Conservation (phyloP, 2,329 filamentous ascomycete genomes). For the Aphanocladium album region DNA sequence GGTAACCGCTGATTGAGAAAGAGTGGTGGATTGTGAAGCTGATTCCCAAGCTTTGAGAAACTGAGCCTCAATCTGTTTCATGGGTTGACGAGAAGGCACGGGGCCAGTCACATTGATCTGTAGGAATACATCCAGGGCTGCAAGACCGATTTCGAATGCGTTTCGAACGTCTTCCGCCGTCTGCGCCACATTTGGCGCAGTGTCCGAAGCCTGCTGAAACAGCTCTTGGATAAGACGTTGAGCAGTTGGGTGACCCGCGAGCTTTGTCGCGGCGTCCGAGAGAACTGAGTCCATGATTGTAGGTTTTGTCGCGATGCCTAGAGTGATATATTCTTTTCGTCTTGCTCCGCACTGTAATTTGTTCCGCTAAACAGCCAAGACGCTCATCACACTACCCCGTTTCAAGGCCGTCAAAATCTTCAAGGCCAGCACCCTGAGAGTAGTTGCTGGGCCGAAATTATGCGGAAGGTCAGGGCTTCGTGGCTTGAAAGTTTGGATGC, state of each 20-base stretch:
- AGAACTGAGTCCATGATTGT: background rate
- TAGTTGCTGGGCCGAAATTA: background rate
- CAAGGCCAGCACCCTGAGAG: background rate
- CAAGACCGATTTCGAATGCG: slow-evolving; percentile 27
- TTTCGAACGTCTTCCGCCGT: background rate
- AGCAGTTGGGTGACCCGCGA: slow-evolving; percentile 1
- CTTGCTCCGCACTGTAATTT: background rate
- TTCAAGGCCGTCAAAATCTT: slow-evolving; percentile 6
- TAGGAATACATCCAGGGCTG: slow-evolving; percentile 43
- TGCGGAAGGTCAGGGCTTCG: background rate
- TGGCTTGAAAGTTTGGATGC: background rate
- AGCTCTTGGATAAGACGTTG: slow-evolving; percentile 7
- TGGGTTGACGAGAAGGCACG: slow-evolving; percentile 45
- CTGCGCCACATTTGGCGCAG: background rate
- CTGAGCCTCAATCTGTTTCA: slow-evolving; percentile 26
- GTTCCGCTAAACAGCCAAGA: background rate
- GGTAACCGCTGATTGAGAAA: slow-evolving; percentile 1
- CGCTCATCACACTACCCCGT: background rate
- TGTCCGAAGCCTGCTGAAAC: background rate
- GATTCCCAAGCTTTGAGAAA: slow-evolving; percentile 37
- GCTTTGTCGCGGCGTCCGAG: slow-evolving; percentile 1
- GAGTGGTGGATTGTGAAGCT: background rate
- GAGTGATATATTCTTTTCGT: background rate
- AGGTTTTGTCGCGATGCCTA: background rate
- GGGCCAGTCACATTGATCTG: slow-evolving; percentile 88